Conservation (phyloP, 352 stramenopile species). For the Chrysophaeum taylorii region DNA sequence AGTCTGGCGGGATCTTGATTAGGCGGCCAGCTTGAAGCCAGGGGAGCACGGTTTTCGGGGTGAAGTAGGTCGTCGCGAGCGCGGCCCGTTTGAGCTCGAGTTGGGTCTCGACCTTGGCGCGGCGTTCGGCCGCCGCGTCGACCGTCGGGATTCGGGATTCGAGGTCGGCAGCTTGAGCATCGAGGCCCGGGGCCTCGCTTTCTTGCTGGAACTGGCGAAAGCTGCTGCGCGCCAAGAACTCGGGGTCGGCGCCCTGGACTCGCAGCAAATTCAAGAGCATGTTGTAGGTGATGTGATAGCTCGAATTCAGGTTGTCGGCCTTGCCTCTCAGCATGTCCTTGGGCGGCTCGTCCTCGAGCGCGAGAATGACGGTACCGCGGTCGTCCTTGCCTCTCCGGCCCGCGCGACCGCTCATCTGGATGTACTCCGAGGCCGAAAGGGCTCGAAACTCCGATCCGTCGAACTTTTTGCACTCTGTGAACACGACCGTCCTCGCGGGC, state of each 20-base stretch:
- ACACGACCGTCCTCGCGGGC: conserved; percentile 97
- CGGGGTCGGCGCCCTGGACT: conserved; percentile 88
- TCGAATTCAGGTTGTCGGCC: conserved; percentile 73
- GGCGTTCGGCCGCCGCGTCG: conserved; percentile 38
- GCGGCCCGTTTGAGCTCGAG: conserved; percentile 79
- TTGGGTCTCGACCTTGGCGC: conserved; percentile 66
- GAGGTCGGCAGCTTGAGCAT: conserved; percentile 50
- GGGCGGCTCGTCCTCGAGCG: conserved; percentile 94
- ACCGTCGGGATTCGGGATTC: conserved; percentile 41
- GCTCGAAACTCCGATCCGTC: conserved; percentile 87
- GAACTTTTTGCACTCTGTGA: conserved; percentile 91
- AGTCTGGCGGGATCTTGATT: conserved; percentile 45
- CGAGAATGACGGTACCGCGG: conserved; percentile 93
- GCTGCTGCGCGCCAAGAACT: conserved; percentile 94
- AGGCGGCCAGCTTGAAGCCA: conserved; percentile 86
- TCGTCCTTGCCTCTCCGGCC: conserved; percentile 94
- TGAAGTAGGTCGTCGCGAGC: conserved; percentile 75
- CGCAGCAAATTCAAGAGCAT: conserved; percentile 99
- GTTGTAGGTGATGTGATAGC: conserved; percentile 98
- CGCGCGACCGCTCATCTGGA: conserved; percentile 88
- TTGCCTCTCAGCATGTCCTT: conserved; percentile 82
- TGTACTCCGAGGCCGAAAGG: conserved; percentile 90
- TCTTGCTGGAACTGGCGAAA: conserved; percentile 85
- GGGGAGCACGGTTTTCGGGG: conserved; percentile 74
- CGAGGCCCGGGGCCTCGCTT: conserved; percentile 38